Conservation (phyloP, 2,329 filamentous ascomycete genomes). For the Aspergillus ustus region DNA sequence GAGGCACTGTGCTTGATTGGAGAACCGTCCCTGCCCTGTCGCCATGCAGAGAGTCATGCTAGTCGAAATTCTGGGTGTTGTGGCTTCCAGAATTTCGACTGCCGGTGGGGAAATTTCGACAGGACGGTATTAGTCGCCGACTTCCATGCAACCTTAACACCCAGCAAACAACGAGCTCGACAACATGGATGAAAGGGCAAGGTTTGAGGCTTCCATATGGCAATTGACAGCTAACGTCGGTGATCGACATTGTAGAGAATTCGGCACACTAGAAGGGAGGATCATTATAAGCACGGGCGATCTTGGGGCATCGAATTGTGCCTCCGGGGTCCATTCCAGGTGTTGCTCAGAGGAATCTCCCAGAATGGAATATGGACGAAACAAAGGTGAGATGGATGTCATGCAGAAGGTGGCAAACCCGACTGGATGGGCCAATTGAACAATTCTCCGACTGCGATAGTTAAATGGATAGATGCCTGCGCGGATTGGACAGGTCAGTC, state of each 20-base stretch:
- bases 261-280: constrained; percentile 1
- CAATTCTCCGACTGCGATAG: constrained; percentile 1
- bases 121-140: too few relatives aligned
- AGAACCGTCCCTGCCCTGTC: not conserved
- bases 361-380: constrained; percentile 4
- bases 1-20: not conserved
- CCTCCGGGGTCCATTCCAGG: not conserved
- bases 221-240: constrained; percentile 1
- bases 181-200: not conserved
- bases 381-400: not conserved
- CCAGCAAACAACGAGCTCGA: not conserved
- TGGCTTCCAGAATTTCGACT: constrained; percentile 6
- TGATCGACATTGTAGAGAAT: constrained; percentile 3
- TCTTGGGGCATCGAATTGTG: not conserved
- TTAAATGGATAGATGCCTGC: not conserved
- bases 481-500: not conserved
- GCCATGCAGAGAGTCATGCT: not conserved
- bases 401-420: constrained; percentile 1
- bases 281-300: constrained; percentile 9
- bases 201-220: not conserved
- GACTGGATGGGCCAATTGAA: not conserved
- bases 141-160: constrained; percentile 1
- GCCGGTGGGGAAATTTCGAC: not conserved
- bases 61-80: not conserved
- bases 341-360: not conserved